phyloP scores from a whole-genome alignment of 2,329 filamentous ascomycete species.

The Calonectria pteridis region DNA sequence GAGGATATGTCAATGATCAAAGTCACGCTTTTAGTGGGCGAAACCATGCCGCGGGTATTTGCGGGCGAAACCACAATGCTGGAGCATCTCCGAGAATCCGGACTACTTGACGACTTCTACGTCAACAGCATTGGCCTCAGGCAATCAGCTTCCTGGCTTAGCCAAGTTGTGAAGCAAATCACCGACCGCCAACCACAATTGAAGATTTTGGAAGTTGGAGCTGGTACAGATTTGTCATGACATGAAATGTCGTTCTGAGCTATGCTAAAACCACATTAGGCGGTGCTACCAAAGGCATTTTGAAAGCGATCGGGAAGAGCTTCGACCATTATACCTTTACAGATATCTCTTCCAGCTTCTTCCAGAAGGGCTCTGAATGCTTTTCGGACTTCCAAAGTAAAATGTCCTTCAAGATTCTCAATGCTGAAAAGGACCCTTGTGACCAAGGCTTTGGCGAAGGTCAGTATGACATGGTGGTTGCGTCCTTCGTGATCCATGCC shows the following conservation, averaged over 20 bases:
- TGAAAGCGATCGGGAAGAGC: background rate
- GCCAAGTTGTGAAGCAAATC: background rate
- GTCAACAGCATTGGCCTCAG: background rate
- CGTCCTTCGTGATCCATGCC: background rate
- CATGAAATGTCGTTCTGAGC: background rate
- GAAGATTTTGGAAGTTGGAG: background rate
- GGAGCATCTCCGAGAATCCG: background rate
- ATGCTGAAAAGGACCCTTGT: background rate
- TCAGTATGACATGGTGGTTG: background rate
- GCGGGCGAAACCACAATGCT: background rate
- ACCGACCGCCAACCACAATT: background rate
- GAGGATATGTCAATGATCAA: background rate
- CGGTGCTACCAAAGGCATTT: background rate
- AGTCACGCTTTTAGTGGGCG: background rate
- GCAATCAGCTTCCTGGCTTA: too few species aligned
- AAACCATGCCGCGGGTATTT: background rate
- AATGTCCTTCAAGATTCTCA: background rate
- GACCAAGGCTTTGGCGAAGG: background rate
- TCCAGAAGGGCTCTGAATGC: background rate
- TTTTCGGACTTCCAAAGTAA: background rate
- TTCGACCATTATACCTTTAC: background rate
- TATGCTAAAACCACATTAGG: background rate
- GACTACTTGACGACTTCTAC: background rate
- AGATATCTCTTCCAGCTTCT: background rate
- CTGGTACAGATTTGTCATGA: background rate